Evolutionary conservation across 2,329 filamentous ascomycete species (phyloP).

Genomic region (Colletotrichum karsti): DNA sequence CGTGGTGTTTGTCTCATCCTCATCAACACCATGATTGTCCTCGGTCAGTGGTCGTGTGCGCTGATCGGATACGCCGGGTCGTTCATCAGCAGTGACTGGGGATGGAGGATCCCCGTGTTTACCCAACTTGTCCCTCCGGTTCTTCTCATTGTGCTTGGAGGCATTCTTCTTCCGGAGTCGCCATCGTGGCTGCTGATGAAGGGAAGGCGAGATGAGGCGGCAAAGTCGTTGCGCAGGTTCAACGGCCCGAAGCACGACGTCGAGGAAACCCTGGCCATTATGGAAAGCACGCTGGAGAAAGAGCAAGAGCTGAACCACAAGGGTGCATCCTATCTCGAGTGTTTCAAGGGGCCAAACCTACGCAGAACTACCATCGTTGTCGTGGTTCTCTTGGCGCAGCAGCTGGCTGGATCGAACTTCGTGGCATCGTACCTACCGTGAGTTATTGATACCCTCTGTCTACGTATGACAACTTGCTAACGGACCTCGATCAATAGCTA

Average conservation of each 20-base stretch:
- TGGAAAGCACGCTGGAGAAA: constrained; percentile 41
- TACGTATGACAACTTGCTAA: neutral
- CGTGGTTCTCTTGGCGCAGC: constrained; percentile 72
- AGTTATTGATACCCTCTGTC: fast-evolving
- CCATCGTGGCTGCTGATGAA: constrained; percentile 48
- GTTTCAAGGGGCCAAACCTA: constrained; percentile 56
- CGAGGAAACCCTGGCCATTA: constrained; percentile 36
- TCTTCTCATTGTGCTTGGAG: neutral
- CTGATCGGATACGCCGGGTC: constrained; percentile 20
- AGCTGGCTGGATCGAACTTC: constrained; percentile 63
- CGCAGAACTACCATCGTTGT: constrained; percentile 63
- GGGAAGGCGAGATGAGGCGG: constrained; percentile 41
- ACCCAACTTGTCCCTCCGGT: constrained; percentile 3
- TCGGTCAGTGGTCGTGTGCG: constrained; percentile 15
- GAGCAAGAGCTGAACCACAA: constrained; percentile 40
- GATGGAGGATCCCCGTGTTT: constrained; percentile 14
- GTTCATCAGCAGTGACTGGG: constrained; percentile 16
- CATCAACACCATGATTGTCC: constrained; percentile 21
- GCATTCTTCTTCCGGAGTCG: constrained; percentile 32
- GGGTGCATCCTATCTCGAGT: constrained; percentile 55
- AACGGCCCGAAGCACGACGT: constrained; percentile 36
- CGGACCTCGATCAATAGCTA: no score
- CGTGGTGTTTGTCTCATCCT: constrained; percentile 20
- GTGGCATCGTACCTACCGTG: constrained; percentile 38
- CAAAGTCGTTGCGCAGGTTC: constrained; percentile 41